Evolutionary conservation across 2,329 filamentous ascomycete species (phyloP), one percentile per base, ranked within the genome.

Genomic region (Ascosphaera apis): DNA sequence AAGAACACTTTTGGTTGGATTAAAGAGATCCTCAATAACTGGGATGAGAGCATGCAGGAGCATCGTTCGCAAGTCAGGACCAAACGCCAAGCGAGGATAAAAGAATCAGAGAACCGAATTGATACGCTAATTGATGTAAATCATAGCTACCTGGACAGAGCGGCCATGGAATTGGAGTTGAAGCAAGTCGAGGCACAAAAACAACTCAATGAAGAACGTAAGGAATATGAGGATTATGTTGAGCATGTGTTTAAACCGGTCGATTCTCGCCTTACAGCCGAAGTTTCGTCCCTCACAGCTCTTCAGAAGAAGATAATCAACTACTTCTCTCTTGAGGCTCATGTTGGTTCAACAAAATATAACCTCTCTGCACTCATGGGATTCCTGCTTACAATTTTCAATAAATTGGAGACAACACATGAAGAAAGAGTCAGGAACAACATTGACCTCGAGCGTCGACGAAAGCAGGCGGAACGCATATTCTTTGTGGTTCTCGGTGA

Each of bases 131-230:
- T 69, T 41, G 58, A 58, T 34, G 60, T 68, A 37, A 61, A 67
- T 42, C 68, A 70, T 32, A 65, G 63, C 0, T 69, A 70, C 46
- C 63, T 64, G 9, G 65, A 69, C 34, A 66, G 70, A 43, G 61
- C 60, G 27, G 55, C 55, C 12, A 51, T 69, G 7, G 66, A 70
- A 44, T 58, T 64, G 34, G 63, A 67, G 19, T 67, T 67, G 43
- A 65, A 65, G 39, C 57, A 62, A 37, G 55, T 55, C 7, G 66
- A 70, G 46, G 58, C 57, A 33, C 56, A 59, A 21, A 52, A 55
- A 28, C 64, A 65, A 42, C 55, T 63, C n/a, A 56, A 62, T 32
- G 65, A 69, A 47, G 65, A 67, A 40, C 53, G 61, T 31, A 53
- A 53, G 8, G 65, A 69, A 44, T 59, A 66, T 31, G 57, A 65